phyloP scores from a whole-genome alignment of 805 yeast genomes.

The Middelhovenomyces tepae region DNA sequence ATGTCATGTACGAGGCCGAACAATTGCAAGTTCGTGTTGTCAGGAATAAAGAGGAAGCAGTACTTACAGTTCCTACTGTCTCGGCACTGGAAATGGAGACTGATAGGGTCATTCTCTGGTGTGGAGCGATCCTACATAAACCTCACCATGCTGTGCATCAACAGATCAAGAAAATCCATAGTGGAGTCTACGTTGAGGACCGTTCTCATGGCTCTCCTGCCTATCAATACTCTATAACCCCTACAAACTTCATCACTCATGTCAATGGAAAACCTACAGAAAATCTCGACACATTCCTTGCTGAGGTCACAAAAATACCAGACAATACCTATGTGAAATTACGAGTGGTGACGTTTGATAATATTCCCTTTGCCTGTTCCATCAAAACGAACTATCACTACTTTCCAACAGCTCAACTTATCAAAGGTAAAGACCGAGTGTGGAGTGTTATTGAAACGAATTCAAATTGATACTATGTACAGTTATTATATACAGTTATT shows the following conservation, averaged over 20 bases:
- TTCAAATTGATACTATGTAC: no score
- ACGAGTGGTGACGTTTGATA: slow-evolving; percentile 75
- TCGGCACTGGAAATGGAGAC: slow-evolving; percentile 52
- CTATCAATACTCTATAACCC: slow-evolving; percentile 64
- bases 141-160: slow-evolving; percentile 94
- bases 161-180: slow-evolving; percentile 65
- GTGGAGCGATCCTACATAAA: slow-evolving; percentile 72
- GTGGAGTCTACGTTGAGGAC: slow-evolving; percentile 73
- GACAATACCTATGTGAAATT: slow-evolving; percentile 76
- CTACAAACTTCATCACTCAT: slow-evolving; percentile 82
- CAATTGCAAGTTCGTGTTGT: slow-evolving; percentile 52
- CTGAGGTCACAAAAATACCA: slow-evolving; percentile 58
- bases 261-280: slow-evolving; percentile 71
- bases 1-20: slow-evolving; percentile 36
- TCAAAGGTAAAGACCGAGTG: slow-evolving; percentile 34
- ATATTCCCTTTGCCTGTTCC: slow-evolving; percentile 78
- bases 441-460: no score
- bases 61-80: slow-evolving; percentile 55
- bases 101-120: slow-evolving; percentile 64
- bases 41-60: slow-evolving; percentile 58
- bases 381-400: slow-evolving; percentile 83
- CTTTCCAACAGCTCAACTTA: slow-evolving; percentile 50
- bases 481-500: no score
- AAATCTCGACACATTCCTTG: slow-evolving; percentile 57
- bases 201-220: slow-evolving; percentile 81